Conservation (phyloP, 495 filamentous ascomycete genomes). For the Neurospora tetraspora region DNA sequence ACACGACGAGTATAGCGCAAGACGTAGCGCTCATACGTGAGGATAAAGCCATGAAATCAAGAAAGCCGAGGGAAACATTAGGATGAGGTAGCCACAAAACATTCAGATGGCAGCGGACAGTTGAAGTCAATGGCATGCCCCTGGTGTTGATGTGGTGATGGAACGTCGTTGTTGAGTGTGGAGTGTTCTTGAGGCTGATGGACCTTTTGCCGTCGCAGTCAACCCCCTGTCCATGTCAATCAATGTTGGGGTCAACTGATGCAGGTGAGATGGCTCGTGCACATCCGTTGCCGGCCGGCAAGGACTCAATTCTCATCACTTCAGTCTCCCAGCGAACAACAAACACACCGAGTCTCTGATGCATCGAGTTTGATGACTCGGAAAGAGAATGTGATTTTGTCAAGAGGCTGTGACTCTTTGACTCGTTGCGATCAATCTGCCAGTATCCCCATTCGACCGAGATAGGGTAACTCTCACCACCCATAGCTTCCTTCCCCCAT, state of each 20-base stretch:
- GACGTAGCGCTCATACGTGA: neutral
- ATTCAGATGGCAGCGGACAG: neutral
- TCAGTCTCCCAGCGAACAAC: neutral
- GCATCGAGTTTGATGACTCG: neutral
- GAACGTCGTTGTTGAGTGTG: neutral
- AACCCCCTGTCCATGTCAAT: neutral
- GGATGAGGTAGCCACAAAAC: neutral
- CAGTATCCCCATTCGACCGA: too few species aligned
- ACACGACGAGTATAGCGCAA: neutral
- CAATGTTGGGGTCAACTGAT: neutral
- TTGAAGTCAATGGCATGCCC: neutral
- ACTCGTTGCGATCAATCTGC: too few species aligned
- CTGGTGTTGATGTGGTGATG: neutral
- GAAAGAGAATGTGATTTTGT: too few species aligned
- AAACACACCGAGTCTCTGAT: neutral
- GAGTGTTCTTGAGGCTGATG: neutral
- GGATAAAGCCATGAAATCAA: neutral
- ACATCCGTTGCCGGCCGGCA: neutral
- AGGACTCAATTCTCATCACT: neutral
- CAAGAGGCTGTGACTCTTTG: too few species aligned
- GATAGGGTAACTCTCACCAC: too few species aligned
- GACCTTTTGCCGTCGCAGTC: neutral
- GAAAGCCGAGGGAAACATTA: neutral
- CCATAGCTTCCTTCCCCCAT: too few species aligned
- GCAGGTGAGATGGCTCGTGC: neutral